Evolutionary conservation across 139 green algal genomes (phyloP).

Genomic region (Chlamydomonas schloesseri): DNA sequence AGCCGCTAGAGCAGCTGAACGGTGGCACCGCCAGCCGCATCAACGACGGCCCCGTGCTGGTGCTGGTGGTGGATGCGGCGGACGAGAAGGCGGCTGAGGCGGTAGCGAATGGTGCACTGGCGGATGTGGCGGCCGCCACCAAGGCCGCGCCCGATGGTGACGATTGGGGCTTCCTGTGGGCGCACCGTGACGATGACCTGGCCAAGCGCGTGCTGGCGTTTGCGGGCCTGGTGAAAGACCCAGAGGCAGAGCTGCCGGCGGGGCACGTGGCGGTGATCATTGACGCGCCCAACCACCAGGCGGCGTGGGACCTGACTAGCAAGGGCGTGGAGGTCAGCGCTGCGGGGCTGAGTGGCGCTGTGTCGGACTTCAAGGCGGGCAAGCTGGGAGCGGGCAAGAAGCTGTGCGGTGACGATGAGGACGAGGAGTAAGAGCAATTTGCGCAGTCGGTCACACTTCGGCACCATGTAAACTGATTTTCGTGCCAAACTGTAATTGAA

Average conservation of each 20-base stretch:
- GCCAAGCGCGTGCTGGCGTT: not conserved
- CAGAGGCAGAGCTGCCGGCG: too few relatives aligned
- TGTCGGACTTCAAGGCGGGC: slow-evolving; percentile 9
- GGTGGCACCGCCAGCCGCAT: not conserved
- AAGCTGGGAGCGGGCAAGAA: slow-evolving; percentile 2
- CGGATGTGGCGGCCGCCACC: not conserved
- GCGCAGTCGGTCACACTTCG: too few relatives aligned
- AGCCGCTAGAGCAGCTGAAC: slow-evolving; percentile 28
- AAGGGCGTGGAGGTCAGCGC: not conserved
- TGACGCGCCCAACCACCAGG: too few relatives aligned
- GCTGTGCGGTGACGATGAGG: not conserved
- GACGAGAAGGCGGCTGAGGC: not conserved
- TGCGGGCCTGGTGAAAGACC: too few relatives aligned
- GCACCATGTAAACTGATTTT: too few relatives aligned
- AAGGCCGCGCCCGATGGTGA: not conserved
- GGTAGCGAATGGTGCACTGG: not conserved
- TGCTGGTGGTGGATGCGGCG: slow-evolving; percentile 1
- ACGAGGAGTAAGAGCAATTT: slow-evolving; percentile 1
- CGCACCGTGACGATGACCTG: not conserved
- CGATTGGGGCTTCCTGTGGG: slow-evolving; percentile 20
- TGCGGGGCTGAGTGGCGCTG: not conserved
- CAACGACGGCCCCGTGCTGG: slow-evolving; percentile 9
- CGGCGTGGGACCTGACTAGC: slow-evolving; percentile 5
- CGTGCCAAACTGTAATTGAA: too few relatives aligned
- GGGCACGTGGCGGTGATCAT: too few relatives aligned